Base-by-base conservation (phyloP, 306 rosid species). In the Dalbergia oliveri region DNA sequence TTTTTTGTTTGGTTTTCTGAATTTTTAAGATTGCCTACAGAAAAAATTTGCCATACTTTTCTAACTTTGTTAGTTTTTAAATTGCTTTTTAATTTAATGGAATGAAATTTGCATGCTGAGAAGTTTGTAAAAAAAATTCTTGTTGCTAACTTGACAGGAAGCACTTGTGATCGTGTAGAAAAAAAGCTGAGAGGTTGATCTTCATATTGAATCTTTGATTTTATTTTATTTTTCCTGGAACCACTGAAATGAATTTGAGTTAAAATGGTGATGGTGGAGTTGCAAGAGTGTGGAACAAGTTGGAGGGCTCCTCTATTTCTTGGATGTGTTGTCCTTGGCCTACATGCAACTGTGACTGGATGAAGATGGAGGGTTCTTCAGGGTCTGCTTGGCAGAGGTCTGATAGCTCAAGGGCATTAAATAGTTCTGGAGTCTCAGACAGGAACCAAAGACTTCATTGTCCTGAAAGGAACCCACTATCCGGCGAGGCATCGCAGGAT, bases 291-390 rank as follows among this genome's bases (percentile, higher is more conserved):
- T 82, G 80, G 70, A 47, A 76, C 33, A 72, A 82, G 82, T 84
- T 47, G 81, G 85, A 80, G 83, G 73, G 80, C 19, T 72, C 60
- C 67, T 81, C 58, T 81, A 31, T 68, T 79, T 83, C n/a, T 67
- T 87, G 93, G 84, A 82, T 86, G 82, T 83, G 82, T 69, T 75
- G 71, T 83, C 51, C 72, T 14, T 76, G 85, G 87, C 45, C 76
- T 83, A 81, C 96, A 82, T 92, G 94, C 84, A 81, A 87, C 87
- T 82, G 79, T 84, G 77, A 66, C 85, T 82, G 96, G 91, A 81
- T 89, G 69, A 68, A 69, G 71, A 95, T 95, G 99, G 98, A 91
- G 73, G 93, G 90, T 59, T 90, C 98, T 65, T 88, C 92, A 19
- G 91, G 86, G 60, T 91, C 92, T 62, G 91, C 84, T 78, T 84